A percentile compares a stretch with the other conserved stretches of the same genome.
These are phyloP conservation scores for Penicillium sp. DNA, from an alignment of 2,329 filamentous ascomycete species.

Conservation along the genomic window DNA sequence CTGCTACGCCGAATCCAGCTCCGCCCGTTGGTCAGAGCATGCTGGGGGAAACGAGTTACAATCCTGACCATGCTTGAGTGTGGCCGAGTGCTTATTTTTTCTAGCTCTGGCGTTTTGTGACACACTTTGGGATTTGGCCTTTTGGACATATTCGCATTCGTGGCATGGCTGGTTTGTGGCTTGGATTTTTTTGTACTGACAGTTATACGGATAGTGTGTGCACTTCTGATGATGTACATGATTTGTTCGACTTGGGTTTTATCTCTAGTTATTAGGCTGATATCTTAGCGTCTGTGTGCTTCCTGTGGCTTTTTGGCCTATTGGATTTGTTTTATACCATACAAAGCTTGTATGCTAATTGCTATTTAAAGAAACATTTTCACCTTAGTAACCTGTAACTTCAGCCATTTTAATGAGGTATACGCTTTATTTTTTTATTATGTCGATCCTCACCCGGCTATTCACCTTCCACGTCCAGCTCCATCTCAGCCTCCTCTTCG, in stretches of 20 bases:
- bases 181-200: not conserved
- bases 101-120: not conserved
- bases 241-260: not conserved
- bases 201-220: slow-evolving; percentile 1
- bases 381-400: not conserved
- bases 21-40: slow-evolving; percentile 55
- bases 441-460: not conserved
- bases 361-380: not conserved
- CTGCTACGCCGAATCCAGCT: slow-evolving; percentile 54
- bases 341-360: not conserved
- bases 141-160: slow-evolving; percentile 7
- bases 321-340: not conserved
- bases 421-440: not conserved
- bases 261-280: not conserved
- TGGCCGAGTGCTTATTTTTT: not conserved
- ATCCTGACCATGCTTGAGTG: slow-evolving; percentile 56
- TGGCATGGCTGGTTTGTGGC: not conserved
- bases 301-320: not conserved
- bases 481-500: slow-evolving; percentile 36
- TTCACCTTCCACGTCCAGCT: slow-evolving; percentile 14
- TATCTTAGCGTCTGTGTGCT: not conserved
- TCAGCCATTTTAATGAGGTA: not conserved
- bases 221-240: slow-evolving; percentile 10
- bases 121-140: not conserved
- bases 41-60: slow-evolving; percentile 69